Evolutionary conservation across 2,329 filamentous ascomycete species (phyloP).

Genomic region (Endoconidiophora laricicola): DNA sequence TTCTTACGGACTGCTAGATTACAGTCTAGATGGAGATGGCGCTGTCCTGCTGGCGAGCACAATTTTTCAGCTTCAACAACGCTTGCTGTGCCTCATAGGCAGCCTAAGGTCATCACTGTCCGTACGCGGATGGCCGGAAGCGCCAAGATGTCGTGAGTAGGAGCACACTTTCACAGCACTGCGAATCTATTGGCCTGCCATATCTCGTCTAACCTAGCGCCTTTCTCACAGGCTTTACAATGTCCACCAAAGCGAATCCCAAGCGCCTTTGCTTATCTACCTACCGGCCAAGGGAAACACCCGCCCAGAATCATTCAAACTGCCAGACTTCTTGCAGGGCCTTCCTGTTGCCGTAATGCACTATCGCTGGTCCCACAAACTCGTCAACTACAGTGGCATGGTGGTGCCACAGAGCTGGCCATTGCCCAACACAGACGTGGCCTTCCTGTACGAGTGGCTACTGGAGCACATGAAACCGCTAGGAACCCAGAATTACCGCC

Average conservation of each 20-base stretch:
- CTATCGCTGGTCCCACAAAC: conserved; percentile 35
- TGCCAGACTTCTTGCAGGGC: conserved; percentile 26
- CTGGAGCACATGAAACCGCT: conserved; percentile 26
- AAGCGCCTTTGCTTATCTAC: conserved; percentile 35
- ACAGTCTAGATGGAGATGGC: neutral
- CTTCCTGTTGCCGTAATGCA: conserved; percentile 38
- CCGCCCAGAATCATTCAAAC: conserved; percentile 16
- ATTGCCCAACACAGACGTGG: conserved; percentile 37
- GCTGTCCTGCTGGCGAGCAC: neutral
- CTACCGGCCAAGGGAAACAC: conserved; percentile 31
- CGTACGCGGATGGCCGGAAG: conserved; percentile 32
- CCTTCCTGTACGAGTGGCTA: conserved; percentile 38
- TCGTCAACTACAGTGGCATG: conserved; percentile 7
- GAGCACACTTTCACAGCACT: neutral
- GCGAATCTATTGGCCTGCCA: neutral
- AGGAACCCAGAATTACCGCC: conserved; percentile 16
- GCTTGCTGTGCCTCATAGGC: neutral
- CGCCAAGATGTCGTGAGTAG: conserved; percentile 33
- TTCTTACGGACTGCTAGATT: neutral
- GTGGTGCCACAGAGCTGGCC: conserved; percentile 29
- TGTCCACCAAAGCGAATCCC: conserved; percentile 21
- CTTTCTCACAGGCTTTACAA: conserved; percentile 30
- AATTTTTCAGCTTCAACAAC: neutral
- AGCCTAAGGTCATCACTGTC: conserved; percentile 21
- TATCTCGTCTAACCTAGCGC: conserved; percentile 10